A percentile compares a stretch with the other conserved stretches of the same genome.
Evolutionary conservation across 192 early-diverging fungal genomes (phyloP).

Genomic region (Dimargaris cristalligena): DNA sequence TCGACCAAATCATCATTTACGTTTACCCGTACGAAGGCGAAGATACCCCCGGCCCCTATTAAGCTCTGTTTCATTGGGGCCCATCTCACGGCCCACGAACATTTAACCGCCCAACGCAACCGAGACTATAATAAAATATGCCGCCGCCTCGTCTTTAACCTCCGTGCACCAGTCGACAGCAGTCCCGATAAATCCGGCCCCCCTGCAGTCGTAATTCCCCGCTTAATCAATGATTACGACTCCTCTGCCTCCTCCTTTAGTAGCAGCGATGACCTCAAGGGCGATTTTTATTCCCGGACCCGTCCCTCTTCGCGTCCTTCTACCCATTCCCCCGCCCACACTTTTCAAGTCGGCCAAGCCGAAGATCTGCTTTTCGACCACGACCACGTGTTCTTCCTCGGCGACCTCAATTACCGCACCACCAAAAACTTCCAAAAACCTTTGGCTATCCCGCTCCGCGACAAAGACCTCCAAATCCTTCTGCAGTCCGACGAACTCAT

Average conservation of each 20-base stretch:
- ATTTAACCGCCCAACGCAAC: neutral
- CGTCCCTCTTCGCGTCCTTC: too few relatives aligned
- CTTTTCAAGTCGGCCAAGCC: neutral
- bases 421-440: neutral
- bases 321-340: neutral
- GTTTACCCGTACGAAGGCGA: too few relatives aligned
- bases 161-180: too few relatives aligned
- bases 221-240: too few relatives aligned
- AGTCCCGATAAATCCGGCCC: too few relatives aligned
- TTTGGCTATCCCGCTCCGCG: neutral
- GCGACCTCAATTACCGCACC: conserved; percentile 10
- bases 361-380: neutral
- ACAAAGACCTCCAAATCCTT: neutral
- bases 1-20: too few relatives aligned
- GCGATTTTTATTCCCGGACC: neutral
- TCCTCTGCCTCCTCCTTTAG: neutral
- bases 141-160: neutral
- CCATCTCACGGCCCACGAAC: conserved; percentile 7
- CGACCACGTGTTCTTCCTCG: conserved; percentile 6
- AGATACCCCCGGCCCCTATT: neutral
- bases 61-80: neutral
- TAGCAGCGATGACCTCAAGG: neutral
- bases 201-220: too few relatives aligned
- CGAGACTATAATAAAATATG: neutral
- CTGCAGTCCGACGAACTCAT: conserved; percentile 1